phyloP scores from a whole-genome alignment of 2,329 filamentous ascomycete genomes.

The Aspergillus pseudoglaucus region DNA sequence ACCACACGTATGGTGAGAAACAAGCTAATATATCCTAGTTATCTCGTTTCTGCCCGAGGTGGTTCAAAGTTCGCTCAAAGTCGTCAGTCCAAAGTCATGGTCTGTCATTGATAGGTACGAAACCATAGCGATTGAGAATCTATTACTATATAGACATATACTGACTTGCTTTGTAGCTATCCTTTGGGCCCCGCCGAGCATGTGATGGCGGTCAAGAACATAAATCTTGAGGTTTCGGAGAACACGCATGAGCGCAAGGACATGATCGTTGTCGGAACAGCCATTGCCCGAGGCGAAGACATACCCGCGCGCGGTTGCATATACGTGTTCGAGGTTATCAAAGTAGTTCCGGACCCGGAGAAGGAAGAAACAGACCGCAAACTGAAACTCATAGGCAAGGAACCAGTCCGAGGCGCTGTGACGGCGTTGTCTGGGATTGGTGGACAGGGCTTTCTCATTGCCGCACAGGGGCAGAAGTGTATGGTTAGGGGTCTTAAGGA shows the following conservation, averaged over 20 bases:
- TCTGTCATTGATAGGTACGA: slow-evolving; percentile 64
- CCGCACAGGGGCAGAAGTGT: slow-evolving; percentile 91
- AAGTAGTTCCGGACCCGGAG: slow-evolving; percentile 82
- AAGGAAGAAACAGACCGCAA: slow-evolving; percentile 78
- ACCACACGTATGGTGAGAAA: neutral
- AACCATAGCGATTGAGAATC: slow-evolving; percentile 1
- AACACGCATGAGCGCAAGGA: slow-evolving; percentile 78
- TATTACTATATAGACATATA: neutral
- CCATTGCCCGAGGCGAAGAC: slow-evolving; percentile 82
- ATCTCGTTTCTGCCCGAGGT: slow-evolving; percentile 58
- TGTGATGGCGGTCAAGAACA: slow-evolving; percentile 72
- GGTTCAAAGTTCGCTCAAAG: slow-evolving; percentile 66
- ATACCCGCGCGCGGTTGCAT: slow-evolving; percentile 76
- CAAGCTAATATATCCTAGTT: slow-evolving; percentile 27
- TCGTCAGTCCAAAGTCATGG: slow-evolving; percentile 73
- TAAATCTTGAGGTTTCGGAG: slow-evolving; percentile 86
- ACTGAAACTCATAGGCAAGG: slow-evolving; percentile 77
- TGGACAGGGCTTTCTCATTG: slow-evolving; percentile 79
- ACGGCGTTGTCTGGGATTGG: slow-evolving; percentile 80
- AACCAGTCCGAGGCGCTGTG: slow-evolving; percentile 88
- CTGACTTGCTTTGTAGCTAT: slow-evolving; percentile 34
- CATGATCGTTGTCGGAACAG: slow-evolving; percentile 78
- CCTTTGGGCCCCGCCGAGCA: slow-evolving; percentile 68
- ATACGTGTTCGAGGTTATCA: slow-evolving; percentile 85
- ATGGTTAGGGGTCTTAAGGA: slow-evolving; percentile 96